Evolutionary conservation across 331 rosid genomes (phyloP), one percentile per base, ranked within the genome.

Genomic region (Saraca asoca): DNA sequence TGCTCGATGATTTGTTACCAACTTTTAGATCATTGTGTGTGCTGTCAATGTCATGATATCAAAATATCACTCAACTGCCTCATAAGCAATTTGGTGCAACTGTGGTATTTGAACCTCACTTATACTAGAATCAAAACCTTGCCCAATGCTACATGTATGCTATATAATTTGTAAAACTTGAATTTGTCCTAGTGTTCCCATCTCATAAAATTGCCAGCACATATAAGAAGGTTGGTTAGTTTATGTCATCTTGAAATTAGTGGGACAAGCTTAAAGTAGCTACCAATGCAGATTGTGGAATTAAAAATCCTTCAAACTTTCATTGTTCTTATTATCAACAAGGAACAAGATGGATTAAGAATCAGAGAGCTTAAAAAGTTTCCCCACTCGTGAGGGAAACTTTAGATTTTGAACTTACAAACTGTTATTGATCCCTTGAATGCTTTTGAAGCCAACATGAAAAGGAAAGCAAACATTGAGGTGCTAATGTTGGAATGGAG

Each of bases 401-500:
- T 37, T 37, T 6, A 6, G 9, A n/a, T 68, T 5, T 46, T 50
- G 4, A 53, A 66, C 10, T 39, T 75, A 0, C 39, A 68, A 7
- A 44, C 68, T 24, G 43, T 75, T 6, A 15, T 0, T 0, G n/a
- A 20, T 9, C 19, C 13, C 0, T 5, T 42, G 6, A 53, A 61
- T 48, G 79, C 49, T 34, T n/a, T 38, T 7, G 34, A 59, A 31
- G 55, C 70, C 10, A 44, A 14, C 33, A 6, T 68, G 60, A 34
- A 0, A 44, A 50, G 18, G 0, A 68, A 53, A 39, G n/a, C 20
- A 13, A 33, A 18, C 13, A 66, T 75, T 9, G 14, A 14, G 8
- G 61, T 37, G 38, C 15, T 75, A 18, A 9, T 9, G 0, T 38
- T 75, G 37, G 24, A 20, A 12, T 75, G 75, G 80, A 51, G 35